These are phyloP conservation scores for Cercospora janseana DNA, from an alignment of 2,329 filamentous ascomycete genomes.

Conservation along the genomic window DNA sequence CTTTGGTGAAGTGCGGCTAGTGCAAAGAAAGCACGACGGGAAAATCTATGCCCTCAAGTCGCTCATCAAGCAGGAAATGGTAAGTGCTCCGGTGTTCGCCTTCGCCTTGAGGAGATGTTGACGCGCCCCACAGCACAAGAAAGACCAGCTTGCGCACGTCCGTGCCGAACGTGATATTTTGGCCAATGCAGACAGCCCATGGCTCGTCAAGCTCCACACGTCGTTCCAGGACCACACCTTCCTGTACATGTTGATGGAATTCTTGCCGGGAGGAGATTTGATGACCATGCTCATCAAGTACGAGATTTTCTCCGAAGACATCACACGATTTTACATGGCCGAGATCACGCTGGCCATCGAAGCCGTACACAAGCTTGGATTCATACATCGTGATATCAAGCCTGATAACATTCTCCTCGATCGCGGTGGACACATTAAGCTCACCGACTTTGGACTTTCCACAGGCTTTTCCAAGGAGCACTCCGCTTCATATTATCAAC, in stretches of 20 bases:
- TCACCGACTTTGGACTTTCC: slow-evolving; percentile 96
- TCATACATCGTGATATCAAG: slow-evolving; percentile 99
- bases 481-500: slow-evolving; percentile 97
- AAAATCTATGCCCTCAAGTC: slow-evolving; percentile 99
- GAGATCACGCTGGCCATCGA: slow-evolving; percentile 98
- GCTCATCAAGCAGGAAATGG: slow-evolving; percentile 96
- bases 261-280: slow-evolving; percentile 92
- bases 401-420: slow-evolving; percentile 98
- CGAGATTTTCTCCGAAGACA: slow-evolving; percentile 98
- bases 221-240: slow-evolving; percentile 97
- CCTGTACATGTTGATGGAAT: slow-evolving; percentile 99
- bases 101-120: slow-evolving; percentile 6
- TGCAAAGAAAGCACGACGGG: slow-evolving; percentile 92
- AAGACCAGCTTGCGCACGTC: slow-evolving; percentile 95
- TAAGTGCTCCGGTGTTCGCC: slow-evolving; percentile 31
- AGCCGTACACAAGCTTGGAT: slow-evolving; percentile 94
- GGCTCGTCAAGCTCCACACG: slow-evolving; percentile 97
- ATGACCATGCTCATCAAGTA: slow-evolving; percentile 99
- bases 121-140: slow-evolving; percentile 68
- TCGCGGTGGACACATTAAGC: slow-evolving; percentile 91
- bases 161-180: slow-evolving; percentile 96
- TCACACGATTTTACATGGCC: slow-evolving; percentile 98
- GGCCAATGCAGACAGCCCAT: slow-evolving; percentile 97
- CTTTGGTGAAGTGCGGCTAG: slow-evolving; percentile 96
- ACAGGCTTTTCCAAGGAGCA: slow-evolving; percentile 98